Evolutionary conservation across 495 filamentous ascomycete genomes (phyloP).

Genomic region (Bathelium albidoporum): DNA sequence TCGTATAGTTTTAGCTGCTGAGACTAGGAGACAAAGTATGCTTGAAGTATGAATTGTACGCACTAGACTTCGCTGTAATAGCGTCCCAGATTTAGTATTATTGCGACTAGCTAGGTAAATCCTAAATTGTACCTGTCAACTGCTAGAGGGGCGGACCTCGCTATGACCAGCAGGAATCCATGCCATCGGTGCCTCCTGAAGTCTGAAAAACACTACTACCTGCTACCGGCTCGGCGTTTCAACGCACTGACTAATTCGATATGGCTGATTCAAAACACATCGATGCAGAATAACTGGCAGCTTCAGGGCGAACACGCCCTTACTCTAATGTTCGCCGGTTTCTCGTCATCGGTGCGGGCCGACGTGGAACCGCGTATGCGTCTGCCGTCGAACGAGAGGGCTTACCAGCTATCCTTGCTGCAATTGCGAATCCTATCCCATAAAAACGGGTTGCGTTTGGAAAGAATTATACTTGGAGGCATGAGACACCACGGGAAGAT

Average conservation of each 20-base stretch:
- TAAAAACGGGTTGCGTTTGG: slow-evolving; percentile 66
- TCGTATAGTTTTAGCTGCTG: not conserved
- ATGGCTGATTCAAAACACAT: not conserved
- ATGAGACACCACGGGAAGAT: slow-evolving; percentile 31
- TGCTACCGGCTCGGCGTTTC: too few species aligned
- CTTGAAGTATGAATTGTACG: not conserved
- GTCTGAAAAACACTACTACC: not conserved
- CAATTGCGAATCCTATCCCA: slow-evolving; percentile 70
- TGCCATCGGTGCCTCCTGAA: not conserved
- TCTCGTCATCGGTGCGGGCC: slow-evolving; percentile 72
- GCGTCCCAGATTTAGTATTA: not conserved
- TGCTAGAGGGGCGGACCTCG: too few species aligned
- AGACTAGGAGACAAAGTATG: not conserved
- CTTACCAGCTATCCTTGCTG: slow-evolving; percentile 50
- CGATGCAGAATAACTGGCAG: not conserved
- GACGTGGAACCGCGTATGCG: slow-evolving; percentile 68
- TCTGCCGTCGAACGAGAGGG: slow-evolving; percentile 45
- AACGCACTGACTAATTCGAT: too few species aligned
- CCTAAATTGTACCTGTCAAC: too few species aligned
- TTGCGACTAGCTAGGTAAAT: not conserved
- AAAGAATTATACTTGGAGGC: slow-evolving; percentile 53
- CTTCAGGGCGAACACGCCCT: not conserved
- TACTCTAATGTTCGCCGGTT: not conserved
- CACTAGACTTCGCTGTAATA: not conserved
- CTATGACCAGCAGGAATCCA: not conserved